Evolutionary conservation across 1,139 yeast species (phyloP).

Genomic region (Blastobotrys aristatus): DNA sequence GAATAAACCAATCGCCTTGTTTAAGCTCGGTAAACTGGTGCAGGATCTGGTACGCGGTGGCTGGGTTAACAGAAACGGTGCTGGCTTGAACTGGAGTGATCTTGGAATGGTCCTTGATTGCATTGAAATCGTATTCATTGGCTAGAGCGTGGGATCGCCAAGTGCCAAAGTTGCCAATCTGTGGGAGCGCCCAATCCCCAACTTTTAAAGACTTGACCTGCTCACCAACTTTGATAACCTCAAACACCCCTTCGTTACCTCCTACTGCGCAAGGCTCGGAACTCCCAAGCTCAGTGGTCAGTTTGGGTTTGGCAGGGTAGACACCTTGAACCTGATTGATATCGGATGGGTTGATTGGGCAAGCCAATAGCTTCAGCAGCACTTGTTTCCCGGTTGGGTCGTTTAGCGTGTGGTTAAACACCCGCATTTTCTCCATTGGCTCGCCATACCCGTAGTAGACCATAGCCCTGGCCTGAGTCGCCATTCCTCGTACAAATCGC

Average conservation of each 20-base stretch:
- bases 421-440: constrained; percentile 27
- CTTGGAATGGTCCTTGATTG: constrained; percentile 41
- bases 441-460: constrained; percentile 30
- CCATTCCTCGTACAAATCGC: constrained; percentile 6
- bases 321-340: constrained; percentile 90
- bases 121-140: constrained; percentile 37
- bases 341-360: constrained; percentile 93
- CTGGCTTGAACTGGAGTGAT: constrained; percentile 58
- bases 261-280: constrained; percentile 66
- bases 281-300: constrained; percentile 51
- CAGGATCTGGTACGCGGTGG: constrained; percentile 88
- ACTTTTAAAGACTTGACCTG: constrained; percentile 40
- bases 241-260: constrained; percentile 93
- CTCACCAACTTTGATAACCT: constrained; percentile 68
- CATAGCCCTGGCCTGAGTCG: constrained; percentile 21
- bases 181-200: constrained; percentile 94
- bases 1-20: constrained; percentile 88
- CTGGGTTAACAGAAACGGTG: constrained; percentile 85
- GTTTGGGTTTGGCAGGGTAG: constrained; percentile 75
- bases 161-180: constrained; percentile 80
- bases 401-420: constrained; percentile 20
- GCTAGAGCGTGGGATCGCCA: constrained; percentile 80
- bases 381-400: constrained; percentile 41
- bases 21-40: constrained; percentile 58
- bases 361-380: constrained; percentile 62